These are phyloP conservation scores for Ophiocordyceps camponoti-floridani DNA, from an alignment of 2,329 filamentous ascomycete genomes.

Conservation along the genomic window DNA sequence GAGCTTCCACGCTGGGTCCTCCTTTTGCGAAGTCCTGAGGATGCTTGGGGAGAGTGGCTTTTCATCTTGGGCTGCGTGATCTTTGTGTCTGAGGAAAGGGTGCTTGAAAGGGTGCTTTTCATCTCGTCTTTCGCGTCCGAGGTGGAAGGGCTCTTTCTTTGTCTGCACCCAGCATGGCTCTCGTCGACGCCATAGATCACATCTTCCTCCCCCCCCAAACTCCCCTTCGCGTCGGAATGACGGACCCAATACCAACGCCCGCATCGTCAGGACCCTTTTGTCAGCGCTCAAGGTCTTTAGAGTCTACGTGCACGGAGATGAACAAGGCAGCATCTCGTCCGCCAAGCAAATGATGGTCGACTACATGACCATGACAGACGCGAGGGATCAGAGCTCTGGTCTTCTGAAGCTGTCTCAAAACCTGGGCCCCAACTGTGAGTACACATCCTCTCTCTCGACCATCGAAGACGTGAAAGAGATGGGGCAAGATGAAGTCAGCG, in stretches of 20 bases:
- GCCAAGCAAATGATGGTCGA: background rate
- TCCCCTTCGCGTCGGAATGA: background rate
- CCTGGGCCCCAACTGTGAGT: background rate
- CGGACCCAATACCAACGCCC: background rate
- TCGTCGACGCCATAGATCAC: background rate
- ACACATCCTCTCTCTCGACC: background rate
- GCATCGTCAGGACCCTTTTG: background rate
- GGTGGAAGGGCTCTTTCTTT: too few species aligned
- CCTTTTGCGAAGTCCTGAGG: too few species aligned
- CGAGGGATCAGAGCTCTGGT: background rate
- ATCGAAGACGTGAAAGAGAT: constrained; percentile 4
- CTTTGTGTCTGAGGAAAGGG: too few species aligned
- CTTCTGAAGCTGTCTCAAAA: background rate
- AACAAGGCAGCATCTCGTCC: background rate
- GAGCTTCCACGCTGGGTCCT: too few species aligned
- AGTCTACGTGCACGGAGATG: background rate
- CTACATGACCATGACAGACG: background rate
- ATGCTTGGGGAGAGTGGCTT: too few species aligned
- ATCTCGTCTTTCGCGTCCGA: too few species aligned
- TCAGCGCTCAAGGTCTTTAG: background rate
- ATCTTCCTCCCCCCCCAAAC: background rate
- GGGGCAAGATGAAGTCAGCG: background rate
- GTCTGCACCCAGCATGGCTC: background rate
- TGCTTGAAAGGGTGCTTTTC: too few species aligned
- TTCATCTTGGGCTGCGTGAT: too few species aligned